phyloP scores from a whole-genome alignment of 2,329 filamentous ascomycete genomes.

The Orbilia quercus region DNA sequence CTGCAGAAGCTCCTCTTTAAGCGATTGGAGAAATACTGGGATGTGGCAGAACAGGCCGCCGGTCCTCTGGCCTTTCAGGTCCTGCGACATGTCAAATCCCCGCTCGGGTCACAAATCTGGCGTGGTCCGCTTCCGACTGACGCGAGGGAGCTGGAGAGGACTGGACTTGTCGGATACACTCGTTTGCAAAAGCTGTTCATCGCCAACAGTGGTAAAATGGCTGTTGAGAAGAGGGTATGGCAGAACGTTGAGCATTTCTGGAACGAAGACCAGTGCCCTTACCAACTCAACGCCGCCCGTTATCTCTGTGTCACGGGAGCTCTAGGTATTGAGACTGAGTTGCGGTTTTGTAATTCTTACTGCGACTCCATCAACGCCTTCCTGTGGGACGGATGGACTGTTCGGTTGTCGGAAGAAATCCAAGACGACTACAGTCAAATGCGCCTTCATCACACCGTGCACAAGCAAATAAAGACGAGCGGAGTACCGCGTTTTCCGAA shows the following conservation, averaged over 20 bases:
- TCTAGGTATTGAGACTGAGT: conserved; percentile 44
- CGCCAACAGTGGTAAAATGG: conserved; percentile 44
- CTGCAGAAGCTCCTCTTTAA: conserved; percentile 44
- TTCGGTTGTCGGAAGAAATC: conserved; percentile 3
- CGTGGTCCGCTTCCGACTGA: conserved; percentile 27
- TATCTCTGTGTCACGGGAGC: conserved; percentile 48
- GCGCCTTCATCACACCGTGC: conserved; percentile 29
- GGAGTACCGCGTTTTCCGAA: conserved; percentile 17
- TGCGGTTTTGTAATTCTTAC: conserved; percentile 48
- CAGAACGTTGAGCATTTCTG: conserved; percentile 19
- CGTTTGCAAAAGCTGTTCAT: conserved; percentile 45
- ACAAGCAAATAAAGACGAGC: conserved; percentile 27
- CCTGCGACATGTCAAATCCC: conserved; percentile 36
- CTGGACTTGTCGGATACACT: conserved; percentile 41
- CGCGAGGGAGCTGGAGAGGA: conserved; percentile 33
- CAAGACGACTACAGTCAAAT: conserved; percentile 33
- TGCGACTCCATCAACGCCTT: conserved; percentile 46
- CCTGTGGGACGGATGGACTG: conserved; percentile 50
- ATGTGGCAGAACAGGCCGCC: conserved; percentile 7
- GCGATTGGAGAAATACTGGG: conserved; percentile 34
- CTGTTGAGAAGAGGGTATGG: conserved; percentile 38
- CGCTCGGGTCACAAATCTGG: conserved; percentile 44
- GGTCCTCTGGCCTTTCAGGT: conserved; percentile 11
- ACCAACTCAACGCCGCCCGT: conserved; percentile 41
- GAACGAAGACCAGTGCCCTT: conserved; percentile 27